Percentiles rank a stretch among this genome's conserved stretches.
phyloP scores from a whole-genome alignment of 306 rosid species.

The Lathyrus sativus region DNA sequence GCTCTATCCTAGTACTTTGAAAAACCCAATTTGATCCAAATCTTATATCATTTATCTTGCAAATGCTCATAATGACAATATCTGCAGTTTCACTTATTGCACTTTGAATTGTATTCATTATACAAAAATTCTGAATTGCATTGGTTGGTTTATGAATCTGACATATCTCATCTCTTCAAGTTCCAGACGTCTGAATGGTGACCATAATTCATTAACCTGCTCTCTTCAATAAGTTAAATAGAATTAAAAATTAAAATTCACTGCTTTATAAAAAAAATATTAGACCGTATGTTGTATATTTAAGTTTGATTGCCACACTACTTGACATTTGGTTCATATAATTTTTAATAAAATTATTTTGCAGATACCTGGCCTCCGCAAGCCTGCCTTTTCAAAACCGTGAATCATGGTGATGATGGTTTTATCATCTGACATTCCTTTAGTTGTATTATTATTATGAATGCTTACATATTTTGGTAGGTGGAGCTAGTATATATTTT shows the following conservation, averaged over 20 bases:
- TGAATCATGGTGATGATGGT: slow-evolving; percentile 39
- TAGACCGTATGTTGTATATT: background rate
- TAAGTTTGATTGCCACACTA: background rate
- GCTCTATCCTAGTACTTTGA: too few relatives aligned
- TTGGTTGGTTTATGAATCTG: too few relatives aligned
- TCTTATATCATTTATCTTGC: too few relatives aligned
- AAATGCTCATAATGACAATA: too few relatives aligned
- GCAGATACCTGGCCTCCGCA: slow-evolving; percentile 77
- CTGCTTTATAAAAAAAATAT: background rate
- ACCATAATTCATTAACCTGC: slow-evolving; percentile 6
- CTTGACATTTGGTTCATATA: slow-evolving; percentile 21
- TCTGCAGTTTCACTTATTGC: too few relatives aligned
- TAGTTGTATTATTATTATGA: slow-evolving; percentile 30
- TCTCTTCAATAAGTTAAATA: background rate
- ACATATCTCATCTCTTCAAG: too few relatives aligned
- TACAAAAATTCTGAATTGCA: too few relatives aligned
- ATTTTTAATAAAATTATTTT: slow-evolving; percentile 33
- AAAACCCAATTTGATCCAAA: too few relatives aligned
- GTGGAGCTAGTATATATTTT: slow-evolving; percentile 6
- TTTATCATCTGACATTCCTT: slow-evolving; percentile 24
- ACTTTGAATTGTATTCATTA: too few relatives aligned
- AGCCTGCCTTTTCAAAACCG: slow-evolving; percentile 52
- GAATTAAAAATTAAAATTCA: slow-evolving; percentile 18
- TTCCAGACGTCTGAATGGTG: too few relatives aligned
- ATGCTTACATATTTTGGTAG: slow-evolving; percentile 27